These are phyloP conservation scores for Neoboletus brunneissimus DNA, from an alignment of 768 basidiomycete species.

Conservation along the genomic window DNA sequence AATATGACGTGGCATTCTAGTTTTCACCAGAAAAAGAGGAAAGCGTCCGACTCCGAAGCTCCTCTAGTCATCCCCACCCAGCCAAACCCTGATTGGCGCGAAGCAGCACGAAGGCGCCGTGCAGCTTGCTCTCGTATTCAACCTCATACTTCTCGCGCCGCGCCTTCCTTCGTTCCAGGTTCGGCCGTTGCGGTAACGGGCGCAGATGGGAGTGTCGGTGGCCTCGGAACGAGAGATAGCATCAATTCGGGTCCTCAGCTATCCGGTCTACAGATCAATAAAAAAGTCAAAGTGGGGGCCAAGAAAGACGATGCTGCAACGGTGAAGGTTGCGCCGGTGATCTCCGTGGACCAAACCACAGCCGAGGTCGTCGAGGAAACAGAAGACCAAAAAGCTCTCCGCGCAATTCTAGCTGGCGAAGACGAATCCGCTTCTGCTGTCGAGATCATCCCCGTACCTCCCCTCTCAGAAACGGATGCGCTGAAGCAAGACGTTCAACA, in stretches of 20 bases:
- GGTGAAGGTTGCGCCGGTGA: background rate
- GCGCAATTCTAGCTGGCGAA: constrained; percentile 65
- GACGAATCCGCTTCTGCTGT: constrained; percentile 41
- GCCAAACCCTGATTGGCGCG: constrained; percentile 90
- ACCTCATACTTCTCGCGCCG: constrained; percentile 5
- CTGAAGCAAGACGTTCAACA: constrained; percentile 79
- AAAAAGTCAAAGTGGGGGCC: constrained; percentile 29
- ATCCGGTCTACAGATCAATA: constrained; percentile 60
- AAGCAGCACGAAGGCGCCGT: constrained; percentile 62
- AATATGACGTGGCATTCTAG: constrained; percentile 28
- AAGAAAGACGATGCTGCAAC: constrained; percentile 26
- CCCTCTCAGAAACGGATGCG: constrained; percentile 77
- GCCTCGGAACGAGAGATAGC: constrained; percentile 66
- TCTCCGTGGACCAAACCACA: constrained; percentile 15
- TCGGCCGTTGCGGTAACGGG: constrained; percentile 55
- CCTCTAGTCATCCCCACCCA: constrained; percentile 85
- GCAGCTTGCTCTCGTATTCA: constrained; percentile 19
- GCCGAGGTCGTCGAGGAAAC: constrained; percentile 46
- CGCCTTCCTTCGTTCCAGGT: constrained; percentile 59
- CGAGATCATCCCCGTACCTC: constrained; percentile 59
- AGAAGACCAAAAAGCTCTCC: constrained; percentile 78
- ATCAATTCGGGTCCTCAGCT: constrained; percentile 77
- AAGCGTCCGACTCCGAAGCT: constrained; percentile 39
- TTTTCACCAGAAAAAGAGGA: constrained; percentile 42
- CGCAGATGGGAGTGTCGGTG: constrained; percentile 71